Conservation (phyloP, 345 rosid species). For the Cardiospermum halicacabum region DNA sequence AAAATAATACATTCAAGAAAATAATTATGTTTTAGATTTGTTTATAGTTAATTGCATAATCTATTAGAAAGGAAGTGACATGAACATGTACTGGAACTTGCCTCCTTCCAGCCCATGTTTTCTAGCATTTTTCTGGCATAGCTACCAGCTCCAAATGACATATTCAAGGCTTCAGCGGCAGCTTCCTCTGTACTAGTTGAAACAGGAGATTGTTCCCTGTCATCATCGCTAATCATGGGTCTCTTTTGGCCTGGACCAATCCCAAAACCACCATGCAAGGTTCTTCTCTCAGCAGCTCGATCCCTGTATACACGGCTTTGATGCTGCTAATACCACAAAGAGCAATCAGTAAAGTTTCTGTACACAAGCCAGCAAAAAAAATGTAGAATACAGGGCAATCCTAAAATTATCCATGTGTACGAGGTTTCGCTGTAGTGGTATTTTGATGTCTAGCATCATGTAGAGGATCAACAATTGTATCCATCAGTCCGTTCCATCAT, state of each 20-base stretch:
- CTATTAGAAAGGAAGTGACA: not conserved
- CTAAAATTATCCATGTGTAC: not conserved
- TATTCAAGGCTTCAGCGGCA: constrained; percentile 60
- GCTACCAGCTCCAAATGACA: constrained; percentile 73
- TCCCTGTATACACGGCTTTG: constrained; percentile 55
- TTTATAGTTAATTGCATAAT: not conserved
- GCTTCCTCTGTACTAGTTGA: constrained; percentile 43
- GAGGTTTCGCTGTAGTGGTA: not conserved
- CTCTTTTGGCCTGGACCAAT: constrained; percentile 84
- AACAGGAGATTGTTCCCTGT: constrained; percentile 23
- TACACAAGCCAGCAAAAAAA: not conserved
- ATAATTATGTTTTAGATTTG: constrained; percentile 1
- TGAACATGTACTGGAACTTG: constrained; percentile 11
- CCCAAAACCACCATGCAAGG: constrained; percentile 72
- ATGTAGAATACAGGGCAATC: not conserved
- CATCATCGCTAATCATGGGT: constrained; percentile 14
- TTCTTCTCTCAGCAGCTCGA: constrained; percentile 92
- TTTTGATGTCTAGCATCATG: not conserved
- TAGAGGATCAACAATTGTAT: not conserved
- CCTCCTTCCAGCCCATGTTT: constrained; percentile 95
- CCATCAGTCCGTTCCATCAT: not conserved
- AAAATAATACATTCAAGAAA: too few relatives aligned
- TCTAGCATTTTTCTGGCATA: constrained; percentile 74
- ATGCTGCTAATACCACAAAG: constrained; percentile 27
- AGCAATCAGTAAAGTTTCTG: not conserved